These are phyloP conservation scores for Diaporthe helianthi DNA, from an alignment of 2,329 filamentous ascomycete genomes.

Conservation along the genomic window DNA sequence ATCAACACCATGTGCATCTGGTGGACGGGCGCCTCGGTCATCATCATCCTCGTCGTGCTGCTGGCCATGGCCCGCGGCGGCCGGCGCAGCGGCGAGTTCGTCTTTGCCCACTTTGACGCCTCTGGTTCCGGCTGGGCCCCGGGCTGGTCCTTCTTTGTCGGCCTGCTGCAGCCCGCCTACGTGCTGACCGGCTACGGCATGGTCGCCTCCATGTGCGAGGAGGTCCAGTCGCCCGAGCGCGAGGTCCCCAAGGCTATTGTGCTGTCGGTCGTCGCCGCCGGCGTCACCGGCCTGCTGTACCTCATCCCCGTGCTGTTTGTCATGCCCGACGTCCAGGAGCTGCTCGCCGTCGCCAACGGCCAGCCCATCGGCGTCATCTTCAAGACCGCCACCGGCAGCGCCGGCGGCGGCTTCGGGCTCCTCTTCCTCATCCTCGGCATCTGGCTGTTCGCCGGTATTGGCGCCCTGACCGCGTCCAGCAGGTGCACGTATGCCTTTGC, in stretches of 20 bases:
- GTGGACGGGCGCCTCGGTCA: constrained; percentile 71
- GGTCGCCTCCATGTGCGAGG: constrained; percentile 76
- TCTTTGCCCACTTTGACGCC: constrained; percentile 73
- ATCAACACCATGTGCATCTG: constrained; percentile 78
- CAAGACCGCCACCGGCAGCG: constrained; percentile 76
- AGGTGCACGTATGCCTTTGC: constrained; percentile 80
- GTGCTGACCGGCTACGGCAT: constrained; percentile 72
- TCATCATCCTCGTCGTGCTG: constrained; percentile 58
- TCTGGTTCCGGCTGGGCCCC: constrained; percentile 69
- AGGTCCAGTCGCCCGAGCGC: constrained; percentile 71
- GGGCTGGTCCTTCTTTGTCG: constrained; percentile 77
- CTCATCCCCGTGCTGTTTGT: constrained; percentile 79
- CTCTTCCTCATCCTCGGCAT: constrained; percentile 80
- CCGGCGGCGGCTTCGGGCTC: constrained; percentile 76
- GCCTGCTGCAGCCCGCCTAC: constrained; percentile 70
- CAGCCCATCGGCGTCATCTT: constrained; percentile 81
- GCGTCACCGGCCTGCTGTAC: constrained; percentile 71
- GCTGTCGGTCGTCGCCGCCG: constrained; percentile 70
- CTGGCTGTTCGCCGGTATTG: constrained; percentile 77
- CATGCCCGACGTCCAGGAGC: constrained; percentile 68
- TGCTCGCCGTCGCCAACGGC: constrained; percentile 71
- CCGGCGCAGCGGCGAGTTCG: constrained; percentile 65
- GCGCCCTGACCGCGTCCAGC: constrained; percentile 75
- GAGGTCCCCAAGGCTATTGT: constrained; percentile 77
- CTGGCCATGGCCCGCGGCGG: constrained; percentile 63